phyloP scores from a whole-genome alignment of 2,329 filamentous ascomycete species.

The Xylaria arbuscula region DNA sequence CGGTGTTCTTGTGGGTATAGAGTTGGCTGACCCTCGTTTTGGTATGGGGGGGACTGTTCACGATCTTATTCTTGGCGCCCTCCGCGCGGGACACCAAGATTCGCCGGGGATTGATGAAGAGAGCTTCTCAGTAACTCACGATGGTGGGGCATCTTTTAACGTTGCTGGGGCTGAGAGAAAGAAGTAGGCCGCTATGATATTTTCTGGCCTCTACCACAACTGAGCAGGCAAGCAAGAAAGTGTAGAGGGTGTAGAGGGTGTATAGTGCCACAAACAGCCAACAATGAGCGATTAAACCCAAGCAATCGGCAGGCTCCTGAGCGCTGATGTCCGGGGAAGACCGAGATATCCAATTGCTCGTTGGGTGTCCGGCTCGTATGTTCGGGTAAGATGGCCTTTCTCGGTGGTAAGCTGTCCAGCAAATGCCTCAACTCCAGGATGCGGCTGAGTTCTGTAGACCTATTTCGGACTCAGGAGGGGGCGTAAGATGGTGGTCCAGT shows the following conservation, averaged over 20 bases:
- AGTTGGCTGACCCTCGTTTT: slow-evolving; percentile 10
- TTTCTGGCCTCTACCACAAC: slow-evolving; percentile 7
- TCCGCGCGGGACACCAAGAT: slow-evolving; percentile 11
- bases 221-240: slow-evolving; percentile 3
- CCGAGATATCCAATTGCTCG: slow-evolving; percentile 13
- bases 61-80: not conserved
- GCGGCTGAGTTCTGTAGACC: not conserved
- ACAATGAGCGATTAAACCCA: slow-evolving; percentile 26
- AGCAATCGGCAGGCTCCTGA: not conserved
- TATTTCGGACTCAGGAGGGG: slow-evolving; percentile 6
- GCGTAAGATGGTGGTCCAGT: slow-evolving; percentile 4
- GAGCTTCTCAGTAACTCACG: slow-evolving; percentile 34
- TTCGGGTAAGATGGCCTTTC: slow-evolving; percentile 4
- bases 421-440: slow-evolving; percentile 18
- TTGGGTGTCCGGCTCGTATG: slow-evolving; percentile 25
- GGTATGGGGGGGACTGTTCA: slow-evolving; percentile 2
- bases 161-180: slow-evolving; percentile 11
- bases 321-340: slow-evolving; percentile 22
- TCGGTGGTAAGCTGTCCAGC: slow-evolving; percentile 9
- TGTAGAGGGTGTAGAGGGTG: too few species aligned
- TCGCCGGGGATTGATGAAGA: slow-evolving; percentile 14
- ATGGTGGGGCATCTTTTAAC: slow-evolving; percentile 31
- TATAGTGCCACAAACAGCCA: slow-evolving; percentile 13
- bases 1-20: slow-evolving; percentile 8
- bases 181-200: not conserved